phyloP scores from a whole-genome alignment of 768 basidiomycete species.

The Boletellus emodensis region DNA sequence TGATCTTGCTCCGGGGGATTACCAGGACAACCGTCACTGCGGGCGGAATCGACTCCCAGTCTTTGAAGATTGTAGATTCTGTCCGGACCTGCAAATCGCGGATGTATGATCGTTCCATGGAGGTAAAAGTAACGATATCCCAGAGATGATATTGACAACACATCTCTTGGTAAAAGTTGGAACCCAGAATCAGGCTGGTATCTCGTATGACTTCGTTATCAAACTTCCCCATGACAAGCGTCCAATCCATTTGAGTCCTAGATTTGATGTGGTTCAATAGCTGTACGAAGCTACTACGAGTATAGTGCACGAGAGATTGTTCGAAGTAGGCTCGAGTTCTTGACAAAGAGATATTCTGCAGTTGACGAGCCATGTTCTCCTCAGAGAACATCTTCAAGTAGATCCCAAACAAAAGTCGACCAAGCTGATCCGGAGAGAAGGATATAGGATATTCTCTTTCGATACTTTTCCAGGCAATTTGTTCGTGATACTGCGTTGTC shows the following conservation, averaged over 20 bases:
- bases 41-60: constrained; percentile 28
- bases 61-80: constrained; percentile 24
- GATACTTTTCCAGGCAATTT: constrained; percentile 25
- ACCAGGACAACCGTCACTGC: constrained; percentile 31
- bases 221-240: constrained; percentile 34
- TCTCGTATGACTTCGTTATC: constrained; percentile 13
- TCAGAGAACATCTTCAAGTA: constrained; percentile 31
- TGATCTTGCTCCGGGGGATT: constrained; percentile 29
- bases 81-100: constrained; percentile 5
- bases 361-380: constrained; percentile 17
- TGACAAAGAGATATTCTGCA: constrained; percentile 7
- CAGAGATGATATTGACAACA: constrained; percentile 41
- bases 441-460: constrained; percentile 6
- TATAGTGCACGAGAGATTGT: constrained; percentile 39
- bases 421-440: constrained; percentile 24
- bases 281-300: constrained; percentile 43
- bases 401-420: constrained; percentile 21
- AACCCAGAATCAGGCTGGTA: constrained; percentile 19
- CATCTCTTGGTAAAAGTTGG: constrained; percentile 44
- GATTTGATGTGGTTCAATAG: constrained; percentile 41
- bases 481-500: constrained; percentile 18
- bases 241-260: constrained; percentile 41
- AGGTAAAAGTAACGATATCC: constrained; percentile 33
- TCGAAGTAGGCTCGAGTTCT: neutral
- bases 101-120: constrained; percentile 14